A percentile compares a stretch with the other conserved stretches of the same genome.
phyloP scores from a whole-genome alignment of 352 stramenopile species.

The Pythium inflatum region DNA sequence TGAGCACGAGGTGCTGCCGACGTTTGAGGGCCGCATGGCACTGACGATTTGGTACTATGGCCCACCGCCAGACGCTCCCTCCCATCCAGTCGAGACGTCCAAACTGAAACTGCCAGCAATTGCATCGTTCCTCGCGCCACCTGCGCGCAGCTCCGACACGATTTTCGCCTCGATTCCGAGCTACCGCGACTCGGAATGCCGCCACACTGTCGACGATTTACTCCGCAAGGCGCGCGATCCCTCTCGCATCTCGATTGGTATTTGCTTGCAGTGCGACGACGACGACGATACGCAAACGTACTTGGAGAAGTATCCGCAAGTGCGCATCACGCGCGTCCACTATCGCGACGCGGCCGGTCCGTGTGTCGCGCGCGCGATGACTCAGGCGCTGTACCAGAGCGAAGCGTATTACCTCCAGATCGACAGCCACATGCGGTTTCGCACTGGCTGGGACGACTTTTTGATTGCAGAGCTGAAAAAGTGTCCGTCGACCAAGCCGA shows the following conservation, averaged over 20 bases:
- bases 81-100: neutral
- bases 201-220: conserved; percentile 82
- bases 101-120: neutral
- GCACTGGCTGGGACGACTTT: conserved; percentile 87
- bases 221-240: conserved; percentile 63
- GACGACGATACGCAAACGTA: conserved; percentile 47
- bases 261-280: conserved; percentile 87
- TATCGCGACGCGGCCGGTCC: conserved; percentile 85
- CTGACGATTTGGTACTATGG: conserved; percentile 96
- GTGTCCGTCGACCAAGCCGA: conserved; percentile 54
- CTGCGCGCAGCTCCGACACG: conserved; percentile 12
- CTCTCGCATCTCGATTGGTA: conserved; percentile 77
- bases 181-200: conserved; percentile 92
- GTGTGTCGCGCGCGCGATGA: conserved; percentile 85
- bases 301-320: conserved; percentile 45
- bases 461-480: conserved; percentile 78
- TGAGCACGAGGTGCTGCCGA: conserved; percentile 91
- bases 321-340: conserved; percentile 66
- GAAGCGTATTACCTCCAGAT: conserved; percentile 95
- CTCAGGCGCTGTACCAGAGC: conserved; percentile 77
- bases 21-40: conserved; percentile 82
- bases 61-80: no score
- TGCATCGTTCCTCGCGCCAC: neutral
- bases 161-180: conserved; percentile 96
- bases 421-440: conserved; percentile 94